A percentile compares a stretch with the other conserved stretches of the same genome.
Conservation (phyloP, 176 grass and related monocot genomes). For the Triticum monococcum region DNA sequence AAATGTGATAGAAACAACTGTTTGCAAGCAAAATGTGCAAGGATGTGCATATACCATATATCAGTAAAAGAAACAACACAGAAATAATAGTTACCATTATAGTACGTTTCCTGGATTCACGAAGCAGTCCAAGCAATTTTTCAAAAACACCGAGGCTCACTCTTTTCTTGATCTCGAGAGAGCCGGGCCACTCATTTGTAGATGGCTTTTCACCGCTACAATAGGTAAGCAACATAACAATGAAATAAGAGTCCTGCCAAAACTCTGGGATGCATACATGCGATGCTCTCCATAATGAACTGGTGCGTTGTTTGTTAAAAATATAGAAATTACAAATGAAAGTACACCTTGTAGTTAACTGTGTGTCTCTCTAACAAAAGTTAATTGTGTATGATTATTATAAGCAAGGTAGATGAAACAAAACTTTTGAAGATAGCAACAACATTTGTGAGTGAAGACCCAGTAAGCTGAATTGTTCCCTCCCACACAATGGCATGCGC, state of each 20-base stretch:
- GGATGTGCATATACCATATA: background rate
- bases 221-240: background rate
- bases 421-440: constrained; percentile 78
- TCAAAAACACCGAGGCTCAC: constrained; percentile 61
- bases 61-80: background rate
- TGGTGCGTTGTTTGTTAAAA: background rate
- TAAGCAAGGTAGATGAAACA: constrained; percentile 18
- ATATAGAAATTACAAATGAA: constrained; percentile 6
- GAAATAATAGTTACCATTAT: constrained; percentile 54
- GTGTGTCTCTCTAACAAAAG: background rate
- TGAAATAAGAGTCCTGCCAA: background rate
- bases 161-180: constrained; percentile 80
- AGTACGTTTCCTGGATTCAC: constrained; percentile 57
- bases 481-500: constrained; percentile 51
- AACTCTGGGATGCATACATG: background rate
- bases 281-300: background rate
- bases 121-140: constrained; percentile 70
- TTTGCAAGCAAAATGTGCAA: constrained; percentile 7
- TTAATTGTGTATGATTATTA: constrained; percentile 9
- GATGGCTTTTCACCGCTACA: constrained; percentile 76
- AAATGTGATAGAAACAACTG: background rate
- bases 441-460: constrained; percentile 45
- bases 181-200: constrained; percentile 60
- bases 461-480: constrained; percentile 63
- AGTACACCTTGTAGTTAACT: constrained; percentile 3